Base-by-base conservation (phyloP, 164 flowering plant genomes). In the Tetrastigma voinierianum region DNA sequence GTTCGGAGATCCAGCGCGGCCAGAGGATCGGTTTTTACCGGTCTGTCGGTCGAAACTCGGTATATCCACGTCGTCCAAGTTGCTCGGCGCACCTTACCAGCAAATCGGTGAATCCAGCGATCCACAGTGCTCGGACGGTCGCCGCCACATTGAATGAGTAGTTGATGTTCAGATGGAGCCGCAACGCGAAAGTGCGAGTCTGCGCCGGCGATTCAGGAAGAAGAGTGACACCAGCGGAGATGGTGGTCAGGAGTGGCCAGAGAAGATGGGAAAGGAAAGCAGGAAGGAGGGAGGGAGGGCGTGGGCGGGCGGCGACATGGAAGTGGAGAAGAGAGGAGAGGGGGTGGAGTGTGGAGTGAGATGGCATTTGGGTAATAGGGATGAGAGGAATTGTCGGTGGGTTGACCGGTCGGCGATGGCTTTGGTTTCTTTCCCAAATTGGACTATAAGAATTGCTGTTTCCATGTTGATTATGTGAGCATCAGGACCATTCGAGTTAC, bases 111-210 rank as follows among this genome's bases (percentile, higher is more conserved):
- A 80, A 78, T 66, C 77, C 23, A 79, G 80, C 1, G 61, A 74
- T 59, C 86, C 82, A 62, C 84, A 82, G 80, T 75, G 48, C 59
- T 58, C 1, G 78, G 81, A 20, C 77, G 77, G 57, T 57, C 61
- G 24, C 67, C 76, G 72, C 72, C n/a, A n/a, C 70, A 53, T 77
- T 56, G 82, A 82, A 82, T 3, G 86, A 84, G 76, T 71, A 80
- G 52, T 80, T 52, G 56, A 80, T 25, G 70, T 71, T 61, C 11
- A 24, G 59, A 78, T 46, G 15, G 57, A 10, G 14, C 83, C 84
- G 71, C 86, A 80, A n/a, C 70, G n/a, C 19, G 80, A 78, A 80
- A 70, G 71, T 64, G 53, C 23, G 63, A n/a, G 62, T 40, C 1
- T n/a, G n/a, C n/a, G n/a, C n/a, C n/a, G n/a, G 62, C 80, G 72